A percentile compares a stretch with the other conserved stretches of the same genome.
phyloP scores from a whole-genome alignment of 768 basidiomycete genomes.

The Collybia sp. region DNA sequence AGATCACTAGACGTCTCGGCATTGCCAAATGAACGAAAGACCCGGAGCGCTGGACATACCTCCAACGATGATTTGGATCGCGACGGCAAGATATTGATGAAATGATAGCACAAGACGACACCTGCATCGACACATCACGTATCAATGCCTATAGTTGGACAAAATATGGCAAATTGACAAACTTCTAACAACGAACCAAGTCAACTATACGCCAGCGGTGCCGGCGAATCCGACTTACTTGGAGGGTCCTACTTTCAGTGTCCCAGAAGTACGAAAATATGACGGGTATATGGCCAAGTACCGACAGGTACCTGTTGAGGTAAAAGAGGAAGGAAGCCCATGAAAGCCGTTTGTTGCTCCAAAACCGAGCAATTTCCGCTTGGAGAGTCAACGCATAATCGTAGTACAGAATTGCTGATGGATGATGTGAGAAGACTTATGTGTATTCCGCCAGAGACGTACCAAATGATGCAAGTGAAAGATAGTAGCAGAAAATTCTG shows the following conservation, averaged over 20 bases:
- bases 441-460: neutral
- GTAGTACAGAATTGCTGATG: slow-evolving; percentile 36
- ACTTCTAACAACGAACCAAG: neutral
- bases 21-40: neutral
- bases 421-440: neutral
- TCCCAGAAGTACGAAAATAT: slow-evolving; percentile 27
- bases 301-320: slow-evolving; percentile 36
- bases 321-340: slow-evolving; percentile 36
- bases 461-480: slow-evolving; percentile 14
- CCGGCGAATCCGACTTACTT: slow-evolving; percentile 13
- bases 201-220: no score
- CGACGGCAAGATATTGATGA: slow-evolving; percentile 26
- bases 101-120: slow-evolving; percentile 17
- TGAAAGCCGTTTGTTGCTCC: slow-evolving; percentile 26
- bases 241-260: slow-evolving; percentile 15
- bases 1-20: slow-evolving; percentile 19
- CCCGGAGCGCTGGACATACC: slow-evolving; percentile 17
- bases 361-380: slow-evolving; percentile 39
- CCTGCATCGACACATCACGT: slow-evolving; percentile 9
- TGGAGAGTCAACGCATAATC: slow-evolving; percentile 45
- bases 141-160: neutral
- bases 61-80: slow-evolving; percentile 32
- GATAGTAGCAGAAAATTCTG: slow-evolving; percentile 6
- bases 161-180: neutral
- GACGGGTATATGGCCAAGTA: slow-evolving; percentile 34